These are phyloP conservation scores for Hypoxylon sp. DNA, from an alignment of 2,329 filamentous ascomycete genomes.

Conservation along the genomic window DNA sequence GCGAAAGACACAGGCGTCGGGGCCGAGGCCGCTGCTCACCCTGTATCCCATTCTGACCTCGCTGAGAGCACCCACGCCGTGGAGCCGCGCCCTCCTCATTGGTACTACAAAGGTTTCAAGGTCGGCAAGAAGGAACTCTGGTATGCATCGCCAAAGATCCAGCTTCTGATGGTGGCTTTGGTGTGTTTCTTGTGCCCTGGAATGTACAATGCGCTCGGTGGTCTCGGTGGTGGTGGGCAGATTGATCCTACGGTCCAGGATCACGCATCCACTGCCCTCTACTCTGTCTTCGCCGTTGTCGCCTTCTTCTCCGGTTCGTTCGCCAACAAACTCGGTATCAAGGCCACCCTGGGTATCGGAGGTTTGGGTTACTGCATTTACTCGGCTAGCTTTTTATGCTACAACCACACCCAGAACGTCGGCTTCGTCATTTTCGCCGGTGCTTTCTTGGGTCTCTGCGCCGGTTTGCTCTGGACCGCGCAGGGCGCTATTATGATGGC, in stretches of 20 bases:
- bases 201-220: slow-evolving; percentile 78
- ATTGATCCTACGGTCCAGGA: slow-evolving; percentile 70
- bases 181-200: slow-evolving; percentile 81
- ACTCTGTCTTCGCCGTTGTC: slow-evolving; percentile 68
- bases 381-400: slow-evolving; percentile 77
- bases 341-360: slow-evolving; percentile 77
- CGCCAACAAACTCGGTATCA: slow-evolving; percentile 82
- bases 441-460: slow-evolving; percentile 81
- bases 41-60: slow-evolving; percentile 42
- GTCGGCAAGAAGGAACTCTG: slow-evolving; percentile 70
- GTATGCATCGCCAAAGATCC: slow-evolving; percentile 81
- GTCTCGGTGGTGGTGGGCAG: slow-evolving; percentile 75
- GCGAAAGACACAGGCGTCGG: slow-evolving; percentile 27
- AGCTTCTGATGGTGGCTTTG: slow-evolving; percentile 79
- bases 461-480: slow-evolving; percentile 84
- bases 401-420: slow-evolving; percentile 75
- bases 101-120: slow-evolving; percentile 77
- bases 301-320: slow-evolving; percentile 82
- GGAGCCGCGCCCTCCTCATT: slow-evolving; percentile 63
- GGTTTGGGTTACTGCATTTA: slow-evolving; percentile 85
- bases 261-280: slow-evolving; percentile 68
- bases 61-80: slow-evolving; percentile 29
- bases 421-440: slow-evolving; percentile 84
- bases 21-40: slow-evolving; percentile 28
- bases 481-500: slow-evolving; percentile 92